These are phyloP conservation scores for Colletotrichum coccodes DNA, from an alignment of 2,329 filamentous ascomycete species.

Conservation along the genomic window DNA sequence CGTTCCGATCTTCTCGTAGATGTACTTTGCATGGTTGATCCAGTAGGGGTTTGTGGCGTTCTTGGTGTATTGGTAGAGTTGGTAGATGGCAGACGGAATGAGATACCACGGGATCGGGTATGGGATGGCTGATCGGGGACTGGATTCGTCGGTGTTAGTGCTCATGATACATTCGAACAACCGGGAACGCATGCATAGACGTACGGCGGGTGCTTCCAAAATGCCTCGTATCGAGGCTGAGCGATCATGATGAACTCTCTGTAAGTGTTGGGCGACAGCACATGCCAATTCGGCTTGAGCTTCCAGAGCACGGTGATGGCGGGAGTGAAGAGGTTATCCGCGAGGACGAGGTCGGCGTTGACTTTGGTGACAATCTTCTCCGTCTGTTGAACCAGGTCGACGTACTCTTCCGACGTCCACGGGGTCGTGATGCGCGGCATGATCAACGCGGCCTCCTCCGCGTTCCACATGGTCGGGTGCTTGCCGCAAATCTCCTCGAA, in stretches of 20 bases:
- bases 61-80: neutral
- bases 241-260: constrained; percentile 12
- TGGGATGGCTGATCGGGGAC: constrained; percentile 47
- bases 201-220: constrained; percentile 26
- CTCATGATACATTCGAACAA: neutral
- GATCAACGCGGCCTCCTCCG: neutral
- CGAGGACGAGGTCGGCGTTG: constrained; percentile 16
- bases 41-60: neutral
- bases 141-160: neutral
- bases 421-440: constrained; percentile 19
- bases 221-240: neutral
- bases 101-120: constrained; percentile 57
- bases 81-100: neutral
- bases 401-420: constrained; percentile 14
- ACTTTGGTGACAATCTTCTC: constrained; percentile 10
- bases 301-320: constrained; percentile 22
- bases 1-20: neutral
- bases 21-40: neutral
- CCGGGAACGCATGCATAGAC: neutral
- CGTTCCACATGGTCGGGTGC: constrained; percentile 16
- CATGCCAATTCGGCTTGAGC: constrained; percentile 17
- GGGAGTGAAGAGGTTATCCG: constrained; percentile 29
- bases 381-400: constrained; percentile 5
- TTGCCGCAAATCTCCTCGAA: constrained; percentile 3
- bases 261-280: constrained; percentile 26